Evolutionary conservation across 129 eudicot genomes (phyloP), one percentile per base, ranked within the genome.

Genomic region (Kitagawia praeruptora): DNA sequence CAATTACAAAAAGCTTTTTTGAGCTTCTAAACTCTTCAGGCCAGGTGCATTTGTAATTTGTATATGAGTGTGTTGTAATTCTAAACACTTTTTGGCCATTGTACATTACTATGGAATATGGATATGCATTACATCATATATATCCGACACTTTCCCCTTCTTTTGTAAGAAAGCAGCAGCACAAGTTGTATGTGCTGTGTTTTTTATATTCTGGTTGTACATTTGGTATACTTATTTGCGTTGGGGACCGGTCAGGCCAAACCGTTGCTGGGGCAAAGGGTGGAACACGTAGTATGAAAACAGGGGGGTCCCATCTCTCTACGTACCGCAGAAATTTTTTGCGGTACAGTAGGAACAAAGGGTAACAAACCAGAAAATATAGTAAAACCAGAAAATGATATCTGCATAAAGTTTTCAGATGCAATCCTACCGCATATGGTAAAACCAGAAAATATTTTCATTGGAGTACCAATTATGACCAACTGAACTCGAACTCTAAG

Each of bases 21-120:
- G 70, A 81, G 84, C 82, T 79, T 84, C 85, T 34, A 49, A 83
- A 67, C 87, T 87, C 71, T 31, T 54, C 53, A 54, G 31, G 83
- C 54, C 23, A 75, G 76, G 25, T 82, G 49, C 77, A 49, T 61
- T 40, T 79, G n/a, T 2, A 48, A 79, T 79, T 80, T 87, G 86
- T 87, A 84, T 31, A 84, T 82, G 80, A 34, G 80, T 66, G 78
- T 81, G 84, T 84, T 74, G 5, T 79, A 75, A 40, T 41, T 76
- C 77, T 78, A 18, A 77, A 84, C 81, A 53, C 75, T 79, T 79
- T 82, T 47, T 9, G 41, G 15, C n/a, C 44, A 61, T 61, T 83
- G 86, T 83, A 83, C 28, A 75, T 83, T 79, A 61, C 23, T 47
- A 77, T 28, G 74, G 74, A 61, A 21, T 47, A 77, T 28, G 74